Base-by-base conservation (phyloP, 257 asterid species). In the Primulina eburnea region DNA sequence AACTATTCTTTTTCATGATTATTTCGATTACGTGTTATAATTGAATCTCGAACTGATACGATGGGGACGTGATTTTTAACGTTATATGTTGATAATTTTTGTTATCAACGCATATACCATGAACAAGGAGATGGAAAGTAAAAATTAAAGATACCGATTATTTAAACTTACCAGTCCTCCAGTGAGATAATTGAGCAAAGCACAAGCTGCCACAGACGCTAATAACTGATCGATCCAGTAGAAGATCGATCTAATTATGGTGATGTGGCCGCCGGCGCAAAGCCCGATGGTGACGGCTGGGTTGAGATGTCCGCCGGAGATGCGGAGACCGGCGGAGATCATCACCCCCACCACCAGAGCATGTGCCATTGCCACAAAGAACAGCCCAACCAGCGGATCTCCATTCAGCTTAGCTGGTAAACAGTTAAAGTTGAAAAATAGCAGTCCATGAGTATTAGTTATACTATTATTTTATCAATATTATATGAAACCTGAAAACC, bases 191-290 rank as follows among this genome's bases (percentile, higher is more conserved):
- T 30, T 80, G 81, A 92, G 97, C 80, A 92, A 50, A 72, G 90
- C 95, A 68, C 88, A 92, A 17, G 98, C 98, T n/a, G 97, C 93
- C 4, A 77, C 89, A n/a, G 98, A 87, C 74, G 98, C 98, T 20
- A 92, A 68, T 75, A 83, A 73, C 70, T 90, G 98, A 73, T 92
- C 98, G 56, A 92, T 85, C 87, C 89, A 90, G 33, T 92, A 92
- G 0, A 92, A 89, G 28, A 90, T 53, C 14, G 98, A 87, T 58
- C 97, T 76, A 69, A 92, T 55, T 18, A 92, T 74, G 18, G 98
- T 88, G 80, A 92, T 90, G 67, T 87, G 88, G 2, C 97, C 98
- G 11, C 97, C 98, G 70, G 71, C 81, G 9, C 85, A 83, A 32
- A 92, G 92, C 28, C 97, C 97, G 7, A 92, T 71, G 12, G 98